Base-by-base conservation (phyloP, 83 land plant species). In the Diphasiastrum complanatum region DNA sequence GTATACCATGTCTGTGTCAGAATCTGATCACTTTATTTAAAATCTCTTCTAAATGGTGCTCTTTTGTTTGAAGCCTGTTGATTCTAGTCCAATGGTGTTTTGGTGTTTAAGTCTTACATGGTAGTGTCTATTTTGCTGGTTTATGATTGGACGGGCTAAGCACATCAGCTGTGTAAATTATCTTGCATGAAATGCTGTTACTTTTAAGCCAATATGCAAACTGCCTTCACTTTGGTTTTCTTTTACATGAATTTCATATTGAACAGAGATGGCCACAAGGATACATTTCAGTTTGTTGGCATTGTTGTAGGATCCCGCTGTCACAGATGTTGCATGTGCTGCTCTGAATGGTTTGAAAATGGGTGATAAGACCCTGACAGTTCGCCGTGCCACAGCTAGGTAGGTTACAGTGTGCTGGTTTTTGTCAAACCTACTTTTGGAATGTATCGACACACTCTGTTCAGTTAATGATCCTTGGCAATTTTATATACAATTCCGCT, bases 381-480 rank as follows among this genome's bases (percentile, higher is more conserved):
- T 66, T 31, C 69, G 64, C 2, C 46, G 69, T 20, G 69, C 69
- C n/a, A 51, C 69, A 1, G 64, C 64, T 11, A 51, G 46, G 58
- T 54, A 38, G 8, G 8, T 8, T 38, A 14, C 43, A 38, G 8
- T 38, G 43, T n/a, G n/a, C n/a, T n/a, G n/a, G n/a, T n/a, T n/a
- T n/a, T n/a, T n/a, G n/a, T n/a, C n/a, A n/a, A n/a, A n/a, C n/a
- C n/a, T n/a, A n/a, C n/a, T n/a, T n/a, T n/a, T n/a, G n/a, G n/a
- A n/a, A n/a, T n/a, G n/a, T n/a, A n/a, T n/a, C n/a, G n/a, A n/a
- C n/a, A n/a, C n/a, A n/a, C n/a, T n/a, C n/a, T n/a, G n/a, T n/a
- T n/a, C n/a, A n/a, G n/a, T n/a, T n/a, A n/a, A n/a, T n/a, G n/a
- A n/a, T n/a, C n/a, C n/a, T n/a, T n/a, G n/a, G n/a, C n/a, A n/a